Evolutionary conservation across 768 basidiomycete species (phyloP), one percentile per base, ranked within the genome.

Genomic region (Glaciozyma antarctica): DNA sequence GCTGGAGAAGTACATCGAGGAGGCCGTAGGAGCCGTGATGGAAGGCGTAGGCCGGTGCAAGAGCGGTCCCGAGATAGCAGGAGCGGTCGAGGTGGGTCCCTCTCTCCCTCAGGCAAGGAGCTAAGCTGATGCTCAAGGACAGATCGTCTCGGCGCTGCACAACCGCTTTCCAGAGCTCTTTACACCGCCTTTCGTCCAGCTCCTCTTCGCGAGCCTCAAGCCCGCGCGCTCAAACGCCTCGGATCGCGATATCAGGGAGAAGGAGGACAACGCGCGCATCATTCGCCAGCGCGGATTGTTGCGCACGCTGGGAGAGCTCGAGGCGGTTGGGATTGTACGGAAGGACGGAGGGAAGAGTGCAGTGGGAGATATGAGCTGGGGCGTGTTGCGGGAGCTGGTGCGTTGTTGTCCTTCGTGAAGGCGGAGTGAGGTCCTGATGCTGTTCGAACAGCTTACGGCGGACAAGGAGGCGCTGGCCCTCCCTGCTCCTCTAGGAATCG

Each of bases 1-100:
- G 3, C 80, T 99, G 63, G 91, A 91, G 78, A 98, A 95, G 77
- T 98, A 99, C 75, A 81, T 93, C 56, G 93, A 95, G 74, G 95
- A 99, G 78, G 86, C 97, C 67, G 88, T 87, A 2, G 84, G 85
- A 16, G 93, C 92, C 10, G 81, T 86, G 1, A 79, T 89, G 3
- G 95, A 99, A 74, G 95, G 95, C 6, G 80, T 92, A 48, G 77
- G 77, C 13, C 83, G 87, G 68, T 94, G 92, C 77, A 95, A 91
- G 79, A 88, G 88, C 0, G 94, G 95, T 76, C 86, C 86, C 69
- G 94, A 99, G 72, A 82, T 90, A 24, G 88, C 88, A 86, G 86
- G 85, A 64, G 90, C 91, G 32, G 88, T 91, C 22, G 93, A 98
- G 82, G 95, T 94, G 66, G 70, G 73, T 71, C 26, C 19, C 49